These are phyloP conservation scores for Combretum micranthum DNA, from an alignment of 345 rosid species.

Conservation along the genomic window DNA sequence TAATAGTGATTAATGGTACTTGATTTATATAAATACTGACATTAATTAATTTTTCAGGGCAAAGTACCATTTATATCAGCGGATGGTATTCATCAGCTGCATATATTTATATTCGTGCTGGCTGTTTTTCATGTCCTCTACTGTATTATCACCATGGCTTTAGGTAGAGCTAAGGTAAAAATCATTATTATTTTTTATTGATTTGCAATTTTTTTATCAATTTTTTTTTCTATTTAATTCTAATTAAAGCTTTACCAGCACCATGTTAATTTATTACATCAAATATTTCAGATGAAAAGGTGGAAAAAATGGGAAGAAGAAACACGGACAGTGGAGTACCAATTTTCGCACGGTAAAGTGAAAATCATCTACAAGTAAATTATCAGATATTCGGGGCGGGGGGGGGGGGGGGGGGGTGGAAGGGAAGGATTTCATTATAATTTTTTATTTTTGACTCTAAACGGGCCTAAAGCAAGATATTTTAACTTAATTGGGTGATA, in stretches of 20 bases:
- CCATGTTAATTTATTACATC: no score
- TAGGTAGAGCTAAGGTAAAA: slow-evolving; percentile 71
- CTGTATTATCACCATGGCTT: slow-evolving; percentile 59
- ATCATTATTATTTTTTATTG: background rate
- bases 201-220: background rate
- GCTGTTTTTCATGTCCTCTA: slow-evolving; percentile 76
- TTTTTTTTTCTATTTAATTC: background rate
- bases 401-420: no score
- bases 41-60: slow-evolving; percentile 34
- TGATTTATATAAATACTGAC: background rate
- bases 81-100: slow-evolving; percentile 87
- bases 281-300: slow-evolving; percentile 54
- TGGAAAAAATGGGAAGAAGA: slow-evolving; percentile 94
- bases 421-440: no score
- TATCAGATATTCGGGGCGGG: no score
- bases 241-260: no score
- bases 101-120: slow-evolving; percentile 76
- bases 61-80: slow-evolving; percentile 76
- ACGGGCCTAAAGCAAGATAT: no score
- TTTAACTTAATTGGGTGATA: no score
- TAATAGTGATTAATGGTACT: background rate
- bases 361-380: no score
- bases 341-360: slow-evolving; percentile 53
- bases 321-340: slow-evolving; percentile 76
- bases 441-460: no score